phyloP scores from a whole-genome alignment of 345 rosid genomes.

The Melaleuca alternifolia region DNA sequence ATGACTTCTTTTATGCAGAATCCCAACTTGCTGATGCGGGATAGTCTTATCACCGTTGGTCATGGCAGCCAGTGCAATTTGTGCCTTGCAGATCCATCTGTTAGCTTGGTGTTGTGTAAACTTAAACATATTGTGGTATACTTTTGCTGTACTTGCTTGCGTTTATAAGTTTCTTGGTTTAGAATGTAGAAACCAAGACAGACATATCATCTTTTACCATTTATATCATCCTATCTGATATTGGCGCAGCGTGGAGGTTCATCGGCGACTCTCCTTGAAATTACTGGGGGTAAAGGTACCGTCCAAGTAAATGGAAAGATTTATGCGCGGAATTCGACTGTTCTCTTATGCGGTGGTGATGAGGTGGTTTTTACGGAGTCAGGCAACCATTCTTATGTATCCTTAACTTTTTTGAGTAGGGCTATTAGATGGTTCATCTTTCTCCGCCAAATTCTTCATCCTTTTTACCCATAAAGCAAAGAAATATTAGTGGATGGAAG shows the following conservation, averaged over 20 bases:
- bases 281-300: constrained; percentile 66
- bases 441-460: neutral
- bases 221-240: neutral
- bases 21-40: constrained; percentile 54
- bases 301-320: constrained; percentile 80
- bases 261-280: constrained; percentile 56
- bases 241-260: constrained; percentile 50
- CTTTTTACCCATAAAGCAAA: neutral
- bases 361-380: constrained; percentile 66
- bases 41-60: constrained; percentile 64
- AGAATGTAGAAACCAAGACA: neutral
- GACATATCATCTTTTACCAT: neutral
- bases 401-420: constrained; percentile 24
- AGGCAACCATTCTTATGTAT: constrained; percentile 92
- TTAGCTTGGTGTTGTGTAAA: constrained; percentile 54
- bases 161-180: neutral
- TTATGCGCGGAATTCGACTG: constrained; percentile 30
- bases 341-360: constrained; percentile 76
- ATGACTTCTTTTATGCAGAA: constrained; percentile 40
- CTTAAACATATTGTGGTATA: constrained; percentile 73
- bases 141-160: neutral
- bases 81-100: constrained; percentile 53
- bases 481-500: neutral
- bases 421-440: neutral
- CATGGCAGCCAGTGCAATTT: constrained; percentile 63